Conservation (phyloP, 768 basidiomycete genomes). For the Tricholoma terreum region DNA sequence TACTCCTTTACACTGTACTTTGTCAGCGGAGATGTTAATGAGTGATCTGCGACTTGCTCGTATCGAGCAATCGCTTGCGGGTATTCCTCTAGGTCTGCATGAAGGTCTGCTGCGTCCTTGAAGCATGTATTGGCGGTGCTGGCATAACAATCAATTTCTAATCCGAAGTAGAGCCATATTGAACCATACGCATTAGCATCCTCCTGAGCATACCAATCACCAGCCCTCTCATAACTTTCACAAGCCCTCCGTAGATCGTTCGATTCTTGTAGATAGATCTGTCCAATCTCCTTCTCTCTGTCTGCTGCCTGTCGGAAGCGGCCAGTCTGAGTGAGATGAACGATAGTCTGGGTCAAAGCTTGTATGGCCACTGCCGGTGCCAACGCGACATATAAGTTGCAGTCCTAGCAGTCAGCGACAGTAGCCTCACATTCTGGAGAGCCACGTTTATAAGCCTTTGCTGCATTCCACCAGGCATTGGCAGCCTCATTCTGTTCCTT, state of each 20-base stretch:
- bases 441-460: slow-evolving; percentile 92
- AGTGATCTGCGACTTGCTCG: slow-evolving; percentile 85
- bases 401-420: background rate
- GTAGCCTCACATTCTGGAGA: slow-evolving; percentile 70
- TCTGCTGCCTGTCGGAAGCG: slow-evolving; percentile 98
- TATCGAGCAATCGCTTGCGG: slow-evolving; percentile 83
- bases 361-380: slow-evolving; percentile 76
- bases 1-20: slow-evolving; percentile 99
- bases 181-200: slow-evolving; percentile 86
- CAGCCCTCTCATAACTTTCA: slow-evolving; percentile 88
- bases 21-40: slow-evolving; percentile 78
- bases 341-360: slow-evolving; percentile 81
- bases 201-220: slow-evolving; percentile 97
- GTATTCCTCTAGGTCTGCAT: slow-evolving; percentile 86
- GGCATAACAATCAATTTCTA: slow-evolving; percentile 2
- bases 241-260: slow-evolving; percentile 82
- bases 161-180: background rate
- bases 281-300: slow-evolving; percentile 94
- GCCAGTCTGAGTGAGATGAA: slow-evolving; percentile 76
- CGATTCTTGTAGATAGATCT: slow-evolving; percentile 84
- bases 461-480: slow-evolving; percentile 98
- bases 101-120: slow-evolving; percentile 95
- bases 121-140: slow-evolving; percentile 95
- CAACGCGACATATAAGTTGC: slow-evolving; percentile 12
- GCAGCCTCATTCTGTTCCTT: slow-evolving; percentile 93